These are phyloP conservation scores for Sphaerulina vaccinii DNA, from an alignment of 2,329 filamentous ascomycete genomes.

Conservation along the genomic window DNA sequence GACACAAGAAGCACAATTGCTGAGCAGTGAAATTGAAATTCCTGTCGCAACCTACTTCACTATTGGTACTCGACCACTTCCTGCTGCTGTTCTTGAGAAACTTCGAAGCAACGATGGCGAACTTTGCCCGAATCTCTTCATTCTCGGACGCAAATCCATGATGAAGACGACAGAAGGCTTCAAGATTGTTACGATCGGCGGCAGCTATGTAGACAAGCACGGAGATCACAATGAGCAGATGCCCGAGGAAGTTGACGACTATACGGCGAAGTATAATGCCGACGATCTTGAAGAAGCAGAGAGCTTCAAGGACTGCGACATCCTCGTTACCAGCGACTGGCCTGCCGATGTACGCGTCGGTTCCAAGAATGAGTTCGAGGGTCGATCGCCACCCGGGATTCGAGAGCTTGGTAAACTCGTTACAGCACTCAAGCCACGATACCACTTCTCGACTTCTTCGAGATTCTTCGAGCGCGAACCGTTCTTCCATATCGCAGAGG, in stretches of 20 bases:
- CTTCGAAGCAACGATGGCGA: conserved; percentile 67
- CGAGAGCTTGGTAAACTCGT: conserved; percentile 72
- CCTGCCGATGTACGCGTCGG: conserved; percentile 64
- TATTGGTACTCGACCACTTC: conserved; percentile 71
- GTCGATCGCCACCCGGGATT: conserved; percentile 41
- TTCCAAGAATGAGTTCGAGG: conserved; percentile 28
- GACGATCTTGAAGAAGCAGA: conserved; percentile 57
- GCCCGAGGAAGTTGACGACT: conserved; percentile 54
- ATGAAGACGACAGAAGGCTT: conserved; percentile 89
- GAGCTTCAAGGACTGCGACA: conserved; percentile 76
- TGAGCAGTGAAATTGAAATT: conserved; percentile 70
- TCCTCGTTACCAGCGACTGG: conserved; percentile 85
- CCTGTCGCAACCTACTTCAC: conserved; percentile 90
- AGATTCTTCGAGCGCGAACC: conserved; percentile 90
- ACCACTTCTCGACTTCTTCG: conserved; percentile 75
- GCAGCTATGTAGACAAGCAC: conserved; percentile 44
- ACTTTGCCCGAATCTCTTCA: conserved; percentile 87
- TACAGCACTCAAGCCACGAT: conserved; percentile 77
- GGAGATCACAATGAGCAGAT: not conserved
- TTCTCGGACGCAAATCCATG: conserved; percentile 79
- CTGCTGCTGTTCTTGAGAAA: conserved; percentile 67
- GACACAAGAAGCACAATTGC: conserved; percentile 50
- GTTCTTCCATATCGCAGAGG: conserved; percentile 65
- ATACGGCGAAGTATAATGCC: conserved; percentile 73
- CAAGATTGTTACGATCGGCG: conserved; percentile 82